Evolutionary conservation across 495 filamentous ascomycete species (phyloP).

Genomic region (Emericellopsis terricola): DNA sequence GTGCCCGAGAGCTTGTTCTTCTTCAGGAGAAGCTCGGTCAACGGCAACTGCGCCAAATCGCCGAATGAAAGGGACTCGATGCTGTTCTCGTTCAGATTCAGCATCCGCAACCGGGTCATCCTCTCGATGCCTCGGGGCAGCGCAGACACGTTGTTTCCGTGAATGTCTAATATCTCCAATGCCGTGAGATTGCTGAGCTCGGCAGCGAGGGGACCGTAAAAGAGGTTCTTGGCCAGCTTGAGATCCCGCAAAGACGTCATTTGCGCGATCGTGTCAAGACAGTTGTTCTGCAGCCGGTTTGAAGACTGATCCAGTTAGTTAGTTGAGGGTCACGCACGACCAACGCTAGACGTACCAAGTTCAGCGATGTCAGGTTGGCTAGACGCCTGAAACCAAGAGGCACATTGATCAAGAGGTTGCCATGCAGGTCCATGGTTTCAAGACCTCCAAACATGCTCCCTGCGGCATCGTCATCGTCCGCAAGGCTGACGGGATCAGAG

Average conservation of each 20-base stretch:
- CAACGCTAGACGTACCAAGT: conserved; percentile 40
- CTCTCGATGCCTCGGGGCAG: conserved; percentile 51
- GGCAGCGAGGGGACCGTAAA: conserved; percentile 45
- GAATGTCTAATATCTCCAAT: conserved; percentile 67
- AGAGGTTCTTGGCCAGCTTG: conserved; percentile 59
- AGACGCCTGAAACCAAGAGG: conserved; percentile 63
- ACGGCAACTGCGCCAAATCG: conserved; percentile 41
- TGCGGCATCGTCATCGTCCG: conserved; percentile 40
- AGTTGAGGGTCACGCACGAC: not conserved
- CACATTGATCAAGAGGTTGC: conserved; percentile 53
- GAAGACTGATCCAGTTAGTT: conserved; percentile 35
- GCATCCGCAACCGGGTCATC: conserved; percentile 44
- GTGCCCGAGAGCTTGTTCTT: conserved; percentile 62
- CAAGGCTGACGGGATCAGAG: conserved; percentile 33
- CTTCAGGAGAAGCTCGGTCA: conserved; percentile 58
- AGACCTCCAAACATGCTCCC: conserved; percentile 71
- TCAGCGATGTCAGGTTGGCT: conserved; percentile 55
- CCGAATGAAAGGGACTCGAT: conserved; percentile 53
- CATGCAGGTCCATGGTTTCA: conserved; percentile 69
- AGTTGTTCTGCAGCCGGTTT: conserved; percentile 55
- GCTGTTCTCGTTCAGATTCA: conserved; percentile 65
- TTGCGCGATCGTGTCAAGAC: conserved; percentile 53
- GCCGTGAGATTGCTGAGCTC: conserved; percentile 39
- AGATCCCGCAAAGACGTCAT: conserved; percentile 57
- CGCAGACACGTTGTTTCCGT: conserved; percentile 58